phyloP scores from a whole-genome alignment of 768 basidiomycete genomes.

The Collybiopsis luxurians region DNA sequence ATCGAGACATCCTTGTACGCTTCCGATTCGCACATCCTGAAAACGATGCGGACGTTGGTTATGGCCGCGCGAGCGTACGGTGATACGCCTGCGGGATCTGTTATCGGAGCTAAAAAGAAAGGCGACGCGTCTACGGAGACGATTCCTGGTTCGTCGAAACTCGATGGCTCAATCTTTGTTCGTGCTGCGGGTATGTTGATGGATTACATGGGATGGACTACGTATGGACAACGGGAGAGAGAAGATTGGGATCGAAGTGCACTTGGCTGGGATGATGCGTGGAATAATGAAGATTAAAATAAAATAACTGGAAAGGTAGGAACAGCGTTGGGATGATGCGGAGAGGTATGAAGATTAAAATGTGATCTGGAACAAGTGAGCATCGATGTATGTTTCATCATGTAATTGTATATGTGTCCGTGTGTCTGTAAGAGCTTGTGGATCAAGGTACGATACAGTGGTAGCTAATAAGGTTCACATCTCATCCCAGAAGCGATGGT shows the following conservation, averaged over 20 bases:
- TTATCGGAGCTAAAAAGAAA: no score
- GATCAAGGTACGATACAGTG: no score
- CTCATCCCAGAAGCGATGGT: no score
- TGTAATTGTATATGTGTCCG: no score
- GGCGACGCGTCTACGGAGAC: slow-evolving; percentile 51
- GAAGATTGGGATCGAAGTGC: slow-evolving; percentile 53
- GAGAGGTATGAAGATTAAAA: no score
- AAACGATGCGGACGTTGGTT: slow-evolving; percentile 45
- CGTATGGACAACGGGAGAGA: slow-evolving; percentile 45
- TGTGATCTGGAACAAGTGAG: no score
- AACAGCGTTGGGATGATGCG: no score
- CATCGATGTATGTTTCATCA: no score
- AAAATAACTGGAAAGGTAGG: no score
- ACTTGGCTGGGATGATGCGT: slow-evolving; percentile 60
- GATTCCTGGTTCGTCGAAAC: slow-evolving; percentile 34
- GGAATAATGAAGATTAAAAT: slow-evolving; percentile 35
- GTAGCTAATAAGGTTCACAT: no score
- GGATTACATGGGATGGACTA: slow-evolving; percentile 55
- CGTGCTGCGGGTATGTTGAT: slow-evolving; percentile 55
- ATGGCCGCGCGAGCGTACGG: slow-evolving; percentile 48
- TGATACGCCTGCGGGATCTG: slow-evolving; percentile 32
- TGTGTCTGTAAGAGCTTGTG: no score
- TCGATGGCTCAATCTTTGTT: slow-evolving; percentile 59
- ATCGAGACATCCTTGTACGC: slow-evolving; percentile 42
- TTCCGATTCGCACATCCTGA: slow-evolving; percentile 50